A percentile compares a stretch with the other conserved stretches of the same genome.
phyloP scores from a whole-genome alignment of 345 rosid species.

The Triadica sebifera region DNA sequence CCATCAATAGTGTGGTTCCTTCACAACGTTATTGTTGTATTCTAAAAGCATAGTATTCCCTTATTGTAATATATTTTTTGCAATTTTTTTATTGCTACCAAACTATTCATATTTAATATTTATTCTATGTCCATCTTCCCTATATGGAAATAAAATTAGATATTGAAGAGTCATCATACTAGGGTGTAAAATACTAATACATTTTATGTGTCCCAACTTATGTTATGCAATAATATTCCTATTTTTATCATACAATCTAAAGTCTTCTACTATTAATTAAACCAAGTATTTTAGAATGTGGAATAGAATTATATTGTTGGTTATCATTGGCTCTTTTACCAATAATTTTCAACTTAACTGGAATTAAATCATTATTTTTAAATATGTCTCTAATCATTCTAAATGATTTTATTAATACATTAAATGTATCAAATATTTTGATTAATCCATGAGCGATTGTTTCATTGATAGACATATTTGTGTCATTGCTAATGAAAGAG shows the following conservation, averaged over 20 bases:
- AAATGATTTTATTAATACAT: too few species aligned
- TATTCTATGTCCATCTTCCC: background rate
- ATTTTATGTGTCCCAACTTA: rapidly evolving
- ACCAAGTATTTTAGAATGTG: too few species aligned
- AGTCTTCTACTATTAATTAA: background rate
- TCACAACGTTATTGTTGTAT: background rate
- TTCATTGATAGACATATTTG: too few species aligned
- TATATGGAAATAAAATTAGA: background rate
- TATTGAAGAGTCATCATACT: background rate
- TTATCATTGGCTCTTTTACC: background rate
- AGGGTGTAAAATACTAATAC: background rate
- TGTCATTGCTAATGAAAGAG: too few species aligned
- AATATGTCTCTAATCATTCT: too few species aligned
- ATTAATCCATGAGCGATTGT: too few species aligned
- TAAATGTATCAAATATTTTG: too few species aligned
- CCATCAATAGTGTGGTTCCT: background rate
- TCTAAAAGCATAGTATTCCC: too few species aligned
- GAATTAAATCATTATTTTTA: background rate
- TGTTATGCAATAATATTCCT: background rate
- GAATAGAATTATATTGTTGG: too few species aligned
- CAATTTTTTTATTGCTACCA: too few species aligned
- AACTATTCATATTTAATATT: background rate
- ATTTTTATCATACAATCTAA: background rate
- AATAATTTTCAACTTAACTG: background rate
- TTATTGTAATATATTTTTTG: too few species aligned